Percentiles rank a stretch among this genome's conserved stretches.
Evolutionary conservation across 306 rosid genomes (phyloP).

Genomic region (Leucaena leucocephala): DNA sequence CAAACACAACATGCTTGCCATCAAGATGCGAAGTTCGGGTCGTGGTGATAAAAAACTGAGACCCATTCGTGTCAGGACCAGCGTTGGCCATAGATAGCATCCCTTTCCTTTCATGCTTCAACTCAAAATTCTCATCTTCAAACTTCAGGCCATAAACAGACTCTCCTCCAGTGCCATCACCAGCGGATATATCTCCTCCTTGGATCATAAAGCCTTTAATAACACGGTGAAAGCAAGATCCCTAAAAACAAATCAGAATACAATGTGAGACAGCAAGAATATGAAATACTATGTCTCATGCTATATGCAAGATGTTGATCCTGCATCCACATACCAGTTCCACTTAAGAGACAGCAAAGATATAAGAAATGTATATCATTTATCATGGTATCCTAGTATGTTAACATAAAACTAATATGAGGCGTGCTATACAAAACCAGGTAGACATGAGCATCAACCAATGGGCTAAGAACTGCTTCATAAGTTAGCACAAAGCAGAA

Average conservation of each 20-base stretch:
- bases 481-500: neutral
- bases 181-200: slow-evolving; percentile 95
- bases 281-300: neutral
- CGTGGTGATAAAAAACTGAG: slow-evolving; percentile 87
- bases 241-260: slow-evolving; percentile 52
- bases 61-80: slow-evolving; percentile 81
- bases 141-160: slow-evolving; percentile 84
- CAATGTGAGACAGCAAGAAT: neutral
- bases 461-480: slow-evolving; percentile 19
- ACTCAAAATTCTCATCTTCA: slow-evolving; percentile 82
- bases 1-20: slow-evolving; percentile 95
- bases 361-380: neutral
- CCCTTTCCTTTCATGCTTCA: slow-evolving; percentile 95
- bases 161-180: slow-evolving; percentile 95
- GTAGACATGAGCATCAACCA: neutral
- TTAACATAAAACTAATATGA: slow-evolving; percentile 5
- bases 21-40: slow-evolving; percentile 85
- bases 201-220: slow-evolving; percentile 86
- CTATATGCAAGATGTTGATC: slow-evolving; percentile 19
- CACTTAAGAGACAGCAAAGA: slow-evolving; percentile 23
- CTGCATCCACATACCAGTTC: neutral
- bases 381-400: slow-evolving; percentile 10
- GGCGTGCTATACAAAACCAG: neutral
- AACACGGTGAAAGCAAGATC: slow-evolving; percentile 78
- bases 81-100: slow-evolving; percentile 93